phyloP scores from a whole-genome alignment of 2,329 filamentous ascomycete species.

The Ophiostoma triangulosporum region DNA sequence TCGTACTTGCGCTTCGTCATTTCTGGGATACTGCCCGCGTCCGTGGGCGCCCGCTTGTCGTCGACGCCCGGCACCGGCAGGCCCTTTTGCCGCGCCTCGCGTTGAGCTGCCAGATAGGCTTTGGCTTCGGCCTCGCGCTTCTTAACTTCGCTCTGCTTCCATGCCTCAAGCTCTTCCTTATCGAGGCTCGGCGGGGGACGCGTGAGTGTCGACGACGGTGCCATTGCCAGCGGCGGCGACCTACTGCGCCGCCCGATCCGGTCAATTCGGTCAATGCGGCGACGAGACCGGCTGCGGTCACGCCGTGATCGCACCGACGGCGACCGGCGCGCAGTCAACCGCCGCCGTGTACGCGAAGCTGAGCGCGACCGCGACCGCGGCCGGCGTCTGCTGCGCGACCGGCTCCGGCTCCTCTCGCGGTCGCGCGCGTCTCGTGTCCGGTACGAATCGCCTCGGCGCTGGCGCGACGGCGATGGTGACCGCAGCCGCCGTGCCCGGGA shows the following conservation, averaged over 20 bases:
- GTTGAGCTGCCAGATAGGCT: slow-evolving; percentile 48
- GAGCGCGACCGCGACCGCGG: slow-evolving; percentile 6
- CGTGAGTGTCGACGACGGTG: slow-evolving; percentile 11
- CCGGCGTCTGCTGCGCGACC: slow-evolving; percentile 1
- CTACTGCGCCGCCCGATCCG: slow-evolving; percentile 3
- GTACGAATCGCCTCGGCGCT: slow-evolving; percentile 4
- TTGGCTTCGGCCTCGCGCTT: slow-evolving; percentile 51
- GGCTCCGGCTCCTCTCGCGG: slow-evolving; percentile 8
- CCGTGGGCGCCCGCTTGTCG: slow-evolving; percentile 28
- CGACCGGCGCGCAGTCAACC: slow-evolving; percentile 2
- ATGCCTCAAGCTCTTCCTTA: slow-evolving; percentile 38
- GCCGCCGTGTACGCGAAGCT: not conserved
- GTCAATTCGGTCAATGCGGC: not conserved
- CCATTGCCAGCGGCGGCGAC: slow-evolving; percentile 3
- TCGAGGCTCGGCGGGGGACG: slow-evolving; percentile 28
- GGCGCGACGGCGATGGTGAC: slow-evolving; percentile 10
- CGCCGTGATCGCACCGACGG: not conserved
- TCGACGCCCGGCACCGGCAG: slow-evolving; percentile 45
- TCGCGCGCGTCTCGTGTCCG: slow-evolving; percentile 2
- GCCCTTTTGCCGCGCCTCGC: slow-evolving; percentile 46
- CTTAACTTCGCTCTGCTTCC: slow-evolving; percentile 48
- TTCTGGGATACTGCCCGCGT: slow-evolving; percentile 27
- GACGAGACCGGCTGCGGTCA: not conserved
- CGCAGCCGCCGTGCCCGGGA: slow-evolving; percentile 5
- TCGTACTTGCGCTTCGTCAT: slow-evolving; percentile 27